Percentiles rank a stretch among this genome's conserved stretches.
phyloP scores from a whole-genome alignment of 768 basidiomycete species.

The Suillus ampliporus region DNA sequence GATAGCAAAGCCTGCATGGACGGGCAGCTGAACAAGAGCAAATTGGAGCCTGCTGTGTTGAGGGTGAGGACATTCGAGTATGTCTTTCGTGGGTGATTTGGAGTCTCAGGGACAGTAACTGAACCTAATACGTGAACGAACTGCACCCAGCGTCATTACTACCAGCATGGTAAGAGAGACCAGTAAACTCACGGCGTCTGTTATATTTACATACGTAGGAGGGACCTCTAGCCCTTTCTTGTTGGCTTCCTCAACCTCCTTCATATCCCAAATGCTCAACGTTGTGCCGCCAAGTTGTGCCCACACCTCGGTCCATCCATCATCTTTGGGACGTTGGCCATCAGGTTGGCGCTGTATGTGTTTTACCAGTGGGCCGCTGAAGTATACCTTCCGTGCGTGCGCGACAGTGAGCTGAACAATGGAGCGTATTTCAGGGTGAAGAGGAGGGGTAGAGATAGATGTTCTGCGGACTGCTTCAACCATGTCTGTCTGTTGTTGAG shows the following conservation, averaged over 20 bases:
- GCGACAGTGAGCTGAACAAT: constrained; percentile 75
- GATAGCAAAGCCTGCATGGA: constrained; percentile 69
- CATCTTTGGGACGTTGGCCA: constrained; percentile 76
- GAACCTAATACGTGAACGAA: constrained; percentile 82
- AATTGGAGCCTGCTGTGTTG: constrained; percentile 93
- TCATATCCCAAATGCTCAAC: constrained; percentile 92
- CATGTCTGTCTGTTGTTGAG: constrained; percentile 28
- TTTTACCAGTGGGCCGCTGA: constrained; percentile 82
- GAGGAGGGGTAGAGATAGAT: constrained; percentile 41
- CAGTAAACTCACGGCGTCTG: constrained; percentile 74
- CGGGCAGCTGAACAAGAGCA: constrained; percentile 88
- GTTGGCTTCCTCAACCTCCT: constrained; percentile 83
- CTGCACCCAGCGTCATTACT: constrained; percentile 39
- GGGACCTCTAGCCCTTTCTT: constrained; percentile 82
- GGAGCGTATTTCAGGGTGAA: constrained; percentile 85
- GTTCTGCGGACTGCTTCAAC: constrained; percentile 27
- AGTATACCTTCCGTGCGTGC: constrained; percentile 86
- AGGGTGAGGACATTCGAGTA: constrained; percentile 85
- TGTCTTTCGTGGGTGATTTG: constrained; percentile 55
- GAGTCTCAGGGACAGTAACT: constrained; percentile 64
- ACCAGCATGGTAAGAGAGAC: constrained; percentile 16
- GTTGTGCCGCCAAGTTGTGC: constrained; percentile 90
- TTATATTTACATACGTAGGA: constrained; percentile 85
- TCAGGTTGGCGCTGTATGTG: constrained; percentile 79
- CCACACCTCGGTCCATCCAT: constrained; percentile 87